Evolutionary conservation across 345 rosid genomes (phyloP), one percentile per base, ranked within the genome.

Genomic region (Zanthoxylum bungeanum): DNA sequence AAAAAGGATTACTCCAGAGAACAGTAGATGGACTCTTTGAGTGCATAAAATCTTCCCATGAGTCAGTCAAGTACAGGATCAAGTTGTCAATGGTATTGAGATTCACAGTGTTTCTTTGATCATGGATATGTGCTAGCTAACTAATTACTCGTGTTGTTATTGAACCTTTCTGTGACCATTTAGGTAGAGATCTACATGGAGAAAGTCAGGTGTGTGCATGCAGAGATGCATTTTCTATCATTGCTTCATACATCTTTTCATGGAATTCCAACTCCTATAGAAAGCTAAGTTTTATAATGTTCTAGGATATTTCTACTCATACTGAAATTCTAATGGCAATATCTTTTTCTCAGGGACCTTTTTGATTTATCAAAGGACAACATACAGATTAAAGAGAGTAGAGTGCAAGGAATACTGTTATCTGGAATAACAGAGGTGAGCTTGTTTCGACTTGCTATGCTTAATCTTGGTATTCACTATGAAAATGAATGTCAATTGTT

Each of bases 111-210:
- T 50, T 31, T 14, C 61, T 53, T 67, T 53, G 24, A 14, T 46
- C 5, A 36, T 68, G 56, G 21, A 5, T 37, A 52, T 24, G n/a
- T 4, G 62, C 3, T 60, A 42, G 33, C 60, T 16, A 70, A 68
- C 69, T 66, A 52, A 44, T 55, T 39, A 14, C 28, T 60, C 47
- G 44, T 36, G 42, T 33, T 52, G 5, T 68, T 25, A 50, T 49
- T 63, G n/a, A 66, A 24, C 24, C 16, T 44, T 71, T 55, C 47
- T 60, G 11, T 73, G 47, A 64, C 57, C 68, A 27, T 79, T 28
- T 58, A 91, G 97, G 97, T 93, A 8, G 98, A 91, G 80, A 91
- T 93, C 77, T 93, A 93, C 81, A 87, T 93, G 98, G 98, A 91
- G 86, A 91, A 86, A 87, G 91, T 93, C 75, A 89, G 97, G 97